A percentile compares a stretch with the other conserved stretches of the same genome.
Conservation (phyloP, 176 grass and related monocot species). For the Echinochloa phyllopogon region DNA sequence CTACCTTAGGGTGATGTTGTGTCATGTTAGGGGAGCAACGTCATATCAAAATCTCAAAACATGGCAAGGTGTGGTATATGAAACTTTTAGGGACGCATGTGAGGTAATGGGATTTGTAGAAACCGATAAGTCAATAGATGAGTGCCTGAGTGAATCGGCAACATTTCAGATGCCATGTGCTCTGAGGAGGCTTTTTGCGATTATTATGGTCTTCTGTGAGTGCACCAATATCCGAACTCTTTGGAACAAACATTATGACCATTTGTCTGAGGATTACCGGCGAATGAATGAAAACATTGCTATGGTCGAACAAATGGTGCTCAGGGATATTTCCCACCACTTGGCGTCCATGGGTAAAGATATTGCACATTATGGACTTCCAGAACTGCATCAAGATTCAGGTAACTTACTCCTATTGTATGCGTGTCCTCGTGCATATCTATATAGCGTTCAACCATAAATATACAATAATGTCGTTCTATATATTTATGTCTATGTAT, state of each 20-base stretch:
- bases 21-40: neutral
- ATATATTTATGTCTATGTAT: no score
- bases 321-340: neutral
- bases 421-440: no score
- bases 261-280: neutral
- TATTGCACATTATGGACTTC: neutral
- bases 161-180: neutral
- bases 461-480: no score
- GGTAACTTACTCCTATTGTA: neutral
- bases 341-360: neutral
- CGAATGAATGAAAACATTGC: neutral
- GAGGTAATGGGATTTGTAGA: neutral
- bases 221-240: neutral
- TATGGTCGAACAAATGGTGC: neutral
- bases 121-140: neutral
- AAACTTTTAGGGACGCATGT: neutral
- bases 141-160: neutral
- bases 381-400: neutral
- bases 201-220: neutral
- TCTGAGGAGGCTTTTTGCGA: neutral
- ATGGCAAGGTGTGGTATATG: neutral
- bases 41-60: neutral
- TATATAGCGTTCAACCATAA: no score
- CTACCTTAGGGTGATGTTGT: neutral
- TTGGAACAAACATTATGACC: neutral